phyloP scores from a whole-genome alignment of 208 protist species.

The Trypanosoma congolense region DNA sequence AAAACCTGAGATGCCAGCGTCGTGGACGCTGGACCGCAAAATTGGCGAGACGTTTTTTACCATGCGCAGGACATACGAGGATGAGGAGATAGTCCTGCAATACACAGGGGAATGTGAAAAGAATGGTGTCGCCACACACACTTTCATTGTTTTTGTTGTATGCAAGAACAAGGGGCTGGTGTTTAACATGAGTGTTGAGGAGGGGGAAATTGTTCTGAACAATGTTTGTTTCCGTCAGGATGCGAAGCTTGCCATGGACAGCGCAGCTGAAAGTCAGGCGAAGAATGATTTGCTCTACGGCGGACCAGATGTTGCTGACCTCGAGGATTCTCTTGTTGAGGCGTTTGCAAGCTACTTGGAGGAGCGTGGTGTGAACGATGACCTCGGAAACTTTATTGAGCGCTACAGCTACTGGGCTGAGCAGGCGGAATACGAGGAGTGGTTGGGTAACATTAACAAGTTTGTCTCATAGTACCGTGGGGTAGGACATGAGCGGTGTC shows the following conservation, averaged over 20 bases:
- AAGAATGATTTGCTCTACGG: constrained; percentile 61
- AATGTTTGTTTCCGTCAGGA: constrained; percentile 65
- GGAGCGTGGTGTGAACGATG: constrained; percentile 75
- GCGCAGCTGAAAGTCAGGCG: constrained; percentile 40
- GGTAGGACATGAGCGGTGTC: too few relatives aligned
- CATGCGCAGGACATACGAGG: constrained; percentile 65
- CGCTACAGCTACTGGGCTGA: constrained; percentile 83
- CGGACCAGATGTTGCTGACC: constrained; percentile 67
- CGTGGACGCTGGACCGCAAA: constrained; percentile 66
- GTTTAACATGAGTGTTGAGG: constrained; percentile 66
- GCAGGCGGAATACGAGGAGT: constrained; percentile 89
- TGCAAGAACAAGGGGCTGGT: constrained; percentile 51
- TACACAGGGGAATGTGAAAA: constrained; percentile 48
- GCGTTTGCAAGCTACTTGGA: constrained; percentile 77
- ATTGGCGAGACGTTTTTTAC: constrained; percentile 64
- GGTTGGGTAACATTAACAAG: constrained; percentile 71
- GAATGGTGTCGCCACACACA: constrained; percentile 40
- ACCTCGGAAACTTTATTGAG: constrained; percentile 72
- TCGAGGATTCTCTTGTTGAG: constrained; percentile 74
- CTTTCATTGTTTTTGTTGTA: constrained; percentile 63
- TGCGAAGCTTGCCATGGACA: constrained; percentile 49
- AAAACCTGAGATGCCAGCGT: constrained; percentile 61
- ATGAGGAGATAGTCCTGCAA: constrained; percentile 70
- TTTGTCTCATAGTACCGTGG: constrained; percentile 57
- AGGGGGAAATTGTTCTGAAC: constrained; percentile 81